These are phyloP conservation scores for Gnaphalium uliginosum DNA, from an alignment of 129 eudicot genomes.

Conservation along the genomic window DNA sequence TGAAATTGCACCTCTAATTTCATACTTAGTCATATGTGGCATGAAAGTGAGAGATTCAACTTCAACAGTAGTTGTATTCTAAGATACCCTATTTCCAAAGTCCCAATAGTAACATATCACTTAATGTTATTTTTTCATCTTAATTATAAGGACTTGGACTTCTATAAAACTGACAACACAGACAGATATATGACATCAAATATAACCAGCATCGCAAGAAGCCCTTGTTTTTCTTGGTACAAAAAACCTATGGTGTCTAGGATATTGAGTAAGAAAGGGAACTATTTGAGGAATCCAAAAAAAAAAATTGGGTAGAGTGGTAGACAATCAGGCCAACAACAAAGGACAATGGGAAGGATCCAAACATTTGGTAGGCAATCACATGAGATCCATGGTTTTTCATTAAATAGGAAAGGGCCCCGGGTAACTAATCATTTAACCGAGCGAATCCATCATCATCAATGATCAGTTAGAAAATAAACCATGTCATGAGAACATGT, in stretches of 20 bases:
- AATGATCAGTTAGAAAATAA: not conserved
- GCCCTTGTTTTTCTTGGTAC: not conserved
- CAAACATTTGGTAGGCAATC: not conserved
- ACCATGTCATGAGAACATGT: conserved; percentile 4
- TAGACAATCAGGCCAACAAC: not conserved
- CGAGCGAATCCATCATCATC: not conserved
- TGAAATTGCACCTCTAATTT: too few relatives aligned
- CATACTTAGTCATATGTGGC: not conserved
- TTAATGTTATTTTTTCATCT: not conserved
- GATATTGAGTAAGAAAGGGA: not conserved
- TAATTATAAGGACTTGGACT: not conserved
- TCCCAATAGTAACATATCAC: not conserved
- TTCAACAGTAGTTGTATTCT: not conserved
- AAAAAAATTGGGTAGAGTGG: not conserved
- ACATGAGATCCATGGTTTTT: not conserved
- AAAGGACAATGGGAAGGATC: not conserved
- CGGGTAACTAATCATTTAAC: not conserved
- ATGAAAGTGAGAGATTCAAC: not conserved
- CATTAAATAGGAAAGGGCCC: not conserved
- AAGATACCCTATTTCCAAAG: not conserved
- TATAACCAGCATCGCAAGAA: not conserved
- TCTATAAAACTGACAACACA: not conserved
- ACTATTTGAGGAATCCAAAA: not conserved
- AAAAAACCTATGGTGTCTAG: not conserved
- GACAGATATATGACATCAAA: not conserved